These are phyloP conservation scores for Candida namnaoensis DNA, from an alignment of 805 yeast species.

Conservation along the genomic window DNA sequence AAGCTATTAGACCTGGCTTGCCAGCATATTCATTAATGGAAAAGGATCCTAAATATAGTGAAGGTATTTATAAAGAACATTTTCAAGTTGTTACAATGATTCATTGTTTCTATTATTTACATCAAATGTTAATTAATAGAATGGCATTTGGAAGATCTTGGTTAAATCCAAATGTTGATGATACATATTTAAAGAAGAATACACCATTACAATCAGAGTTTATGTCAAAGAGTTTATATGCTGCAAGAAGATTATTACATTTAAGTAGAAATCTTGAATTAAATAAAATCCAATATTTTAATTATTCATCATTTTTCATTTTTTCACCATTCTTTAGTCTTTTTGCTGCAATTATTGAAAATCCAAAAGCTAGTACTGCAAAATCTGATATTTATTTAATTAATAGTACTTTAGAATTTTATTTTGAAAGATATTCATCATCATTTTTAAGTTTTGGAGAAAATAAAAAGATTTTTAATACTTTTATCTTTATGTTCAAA, in stretches of 20 bases:
- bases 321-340: slow-evolving; percentile 2
- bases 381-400: slow-evolving; percentile 10
- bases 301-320: slow-evolving; percentile 1
- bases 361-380: slow-evolving; percentile 7
- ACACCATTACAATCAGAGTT: slow-evolving; percentile 8
- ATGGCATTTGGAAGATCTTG: slow-evolving; percentile 19
- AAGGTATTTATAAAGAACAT: background rate
- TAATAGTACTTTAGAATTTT: slow-evolving; percentile 1
- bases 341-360: slow-evolving; percentile 13
- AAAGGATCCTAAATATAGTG: background rate
- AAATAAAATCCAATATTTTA: slow-evolving; percentile 5
- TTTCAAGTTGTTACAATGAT: slow-evolving; percentile 5
- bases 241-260: slow-evolving; percentile 11
- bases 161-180: slow-evolving; percentile 8
- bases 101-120: slow-evolving; percentile 12
- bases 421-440: slow-evolving; percentile 3
- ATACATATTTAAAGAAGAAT: background rate
- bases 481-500: slow-evolving; percentile 8
- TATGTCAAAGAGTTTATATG: slow-evolving; percentile 10
- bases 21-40: background rate
- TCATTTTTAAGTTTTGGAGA: slow-evolving; percentile 1
- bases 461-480: slow-evolving; percentile 3
- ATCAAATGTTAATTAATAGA: slow-evolving; percentile 14
- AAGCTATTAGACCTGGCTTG: slow-evolving; percentile 6
- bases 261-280: slow-evolving; percentile 3